Evolutionary conservation across 2,329 filamentous ascomycete species (phyloP).

Genomic region (Talaromyces sp.): DNA sequence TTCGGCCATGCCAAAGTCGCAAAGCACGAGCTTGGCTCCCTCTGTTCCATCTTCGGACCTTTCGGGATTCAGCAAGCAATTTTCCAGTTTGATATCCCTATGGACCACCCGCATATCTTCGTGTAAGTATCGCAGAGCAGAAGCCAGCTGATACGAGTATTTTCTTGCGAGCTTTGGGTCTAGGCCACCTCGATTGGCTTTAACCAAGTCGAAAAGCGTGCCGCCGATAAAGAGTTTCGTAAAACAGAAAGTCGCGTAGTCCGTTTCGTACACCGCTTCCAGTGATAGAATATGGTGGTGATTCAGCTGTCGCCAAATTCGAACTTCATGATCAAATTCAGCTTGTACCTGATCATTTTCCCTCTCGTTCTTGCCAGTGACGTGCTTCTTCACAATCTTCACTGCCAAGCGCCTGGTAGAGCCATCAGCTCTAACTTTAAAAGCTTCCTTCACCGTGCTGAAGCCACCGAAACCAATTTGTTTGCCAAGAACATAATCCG

Average conservation of each 20-base stretch:
- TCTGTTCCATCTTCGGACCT: constrained; percentile 45
- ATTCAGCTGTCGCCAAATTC: constrained; percentile 62
- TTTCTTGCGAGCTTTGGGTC: constrained; percentile 52
- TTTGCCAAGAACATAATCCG: constrained; percentile 64
- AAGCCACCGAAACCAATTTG: constrained; percentile 64
- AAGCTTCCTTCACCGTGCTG: constrained; percentile 64
- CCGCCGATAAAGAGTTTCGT: constrained; percentile 62
- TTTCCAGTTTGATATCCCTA: constrained; percentile 66
- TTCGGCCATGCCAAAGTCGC: constrained; percentile 67
- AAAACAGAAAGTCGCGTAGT: constrained; percentile 67
- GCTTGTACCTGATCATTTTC: constrained; percentile 64
- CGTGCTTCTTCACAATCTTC: constrained; percentile 63
- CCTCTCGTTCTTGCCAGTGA: constrained; percentile 52
- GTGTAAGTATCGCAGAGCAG: constrained; percentile 63
- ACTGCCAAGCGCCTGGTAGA: constrained; percentile 56
- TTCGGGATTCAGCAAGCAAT: constrained; percentile 60
- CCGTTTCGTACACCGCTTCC: constrained; percentile 62
- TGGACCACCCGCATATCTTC: constrained; percentile 65
- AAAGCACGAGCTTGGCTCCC: constrained; percentile 58
- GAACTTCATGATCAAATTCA: constrained; percentile 66
- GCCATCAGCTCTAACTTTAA: constrained; percentile 56
- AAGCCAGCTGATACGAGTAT: constrained; percentile 61
- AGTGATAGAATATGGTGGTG: constrained; percentile 61
- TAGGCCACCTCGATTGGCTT: constrained; percentile 53
- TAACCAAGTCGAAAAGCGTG: constrained; percentile 61